Evolutionary conservation across 2,329 filamentous ascomycete genomes (phyloP).

Genomic region (Sordariomycetes sp.): DNA sequence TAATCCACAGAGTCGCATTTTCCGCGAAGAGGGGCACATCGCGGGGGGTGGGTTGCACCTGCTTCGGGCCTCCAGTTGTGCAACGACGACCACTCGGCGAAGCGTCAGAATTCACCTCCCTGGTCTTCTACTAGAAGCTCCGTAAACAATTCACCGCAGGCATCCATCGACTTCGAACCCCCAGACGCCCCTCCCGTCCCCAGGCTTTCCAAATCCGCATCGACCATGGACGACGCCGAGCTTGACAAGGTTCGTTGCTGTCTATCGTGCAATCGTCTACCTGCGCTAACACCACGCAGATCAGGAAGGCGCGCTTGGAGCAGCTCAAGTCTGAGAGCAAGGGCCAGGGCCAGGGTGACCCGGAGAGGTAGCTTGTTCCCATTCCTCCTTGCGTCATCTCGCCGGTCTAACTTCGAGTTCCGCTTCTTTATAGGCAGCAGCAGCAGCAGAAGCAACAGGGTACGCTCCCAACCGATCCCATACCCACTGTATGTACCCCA

Average conservation of each 20-base stretch:
- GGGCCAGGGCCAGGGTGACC: slow-evolving; percentile 37
- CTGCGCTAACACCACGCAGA: slow-evolving; percentile 36
- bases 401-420: neutral
- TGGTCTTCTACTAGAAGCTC: neutral
- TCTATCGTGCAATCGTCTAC: neutral
- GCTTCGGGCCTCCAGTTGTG: slow-evolving; percentile 1
- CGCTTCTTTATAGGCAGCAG: neutral
- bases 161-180: neutral
- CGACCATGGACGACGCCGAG: slow-evolving; percentile 31
- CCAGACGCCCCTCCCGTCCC: neutral
- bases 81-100: neutral
- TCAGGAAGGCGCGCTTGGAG: slow-evolving; percentile 82
- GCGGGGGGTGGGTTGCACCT: neutral
- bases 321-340: slow-evolving; percentile 69
- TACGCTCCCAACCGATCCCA: neutral
- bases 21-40: neutral
- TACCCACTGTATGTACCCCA: neutral
- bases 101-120: neutral
- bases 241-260: slow-evolving; percentile 23
- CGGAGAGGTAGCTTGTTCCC: slow-evolving; percentile 43
- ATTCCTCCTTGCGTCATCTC: neutral
- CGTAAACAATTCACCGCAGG: neutral
- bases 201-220: neutral
- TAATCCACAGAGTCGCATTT: neutral
- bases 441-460: slow-evolving; percentile 3